A percentile compares a stretch with the other conserved stretches of the same genome.
Conservation (phyloP, 2,329 filamentous ascomycete genomes). For the Zymoseptoria tritici region DNA sequence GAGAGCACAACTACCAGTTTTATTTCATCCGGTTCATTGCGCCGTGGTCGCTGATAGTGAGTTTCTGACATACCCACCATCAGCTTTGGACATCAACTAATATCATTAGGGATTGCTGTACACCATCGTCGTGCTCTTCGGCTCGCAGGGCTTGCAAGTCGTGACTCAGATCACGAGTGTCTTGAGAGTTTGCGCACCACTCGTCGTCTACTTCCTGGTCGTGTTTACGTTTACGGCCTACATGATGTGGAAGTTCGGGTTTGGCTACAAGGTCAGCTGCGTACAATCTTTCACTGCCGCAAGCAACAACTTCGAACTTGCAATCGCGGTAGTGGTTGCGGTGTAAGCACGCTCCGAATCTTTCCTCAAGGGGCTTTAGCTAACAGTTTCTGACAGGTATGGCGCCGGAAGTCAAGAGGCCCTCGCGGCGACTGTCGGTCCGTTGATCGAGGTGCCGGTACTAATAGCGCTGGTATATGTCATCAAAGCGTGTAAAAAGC, state of each 20-base stretch:
- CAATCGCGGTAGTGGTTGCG: constrained; percentile 79
- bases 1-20: constrained; percentile 56
- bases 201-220: constrained; percentile 66
- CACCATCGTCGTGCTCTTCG: constrained; percentile 81
- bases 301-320: constrained; percentile 89
- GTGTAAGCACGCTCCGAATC: constrained; percentile 39
- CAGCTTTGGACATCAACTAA: too few relatives aligned
- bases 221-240: constrained; percentile 66
- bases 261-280: constrained; percentile 60
- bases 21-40: constrained; percentile 62
- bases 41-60: constrained; percentile 63
- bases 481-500: constrained; percentile 51
- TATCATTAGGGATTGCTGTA: constrained; percentile 60
- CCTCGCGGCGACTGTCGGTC: constrained; percentile 73
- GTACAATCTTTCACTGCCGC: constrained; percentile 85
- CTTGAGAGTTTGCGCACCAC: constrained; percentile 68
- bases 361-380: too few relatives aligned
- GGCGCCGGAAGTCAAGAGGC: constrained; percentile 72
- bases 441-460: constrained; percentile 80
- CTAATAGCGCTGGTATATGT: constrained; percentile 70
- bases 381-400: constrained; percentile 26
- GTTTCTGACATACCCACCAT: not conserved
- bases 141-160: constrained; percentile 67
- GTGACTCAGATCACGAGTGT: constrained; percentile 80
- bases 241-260: constrained; percentile 58